These are phyloP conservation scores for Ophiostoma quercus DNA, from an alignment of 2,329 filamentous ascomycete genomes.

Conservation along the genomic window DNA sequence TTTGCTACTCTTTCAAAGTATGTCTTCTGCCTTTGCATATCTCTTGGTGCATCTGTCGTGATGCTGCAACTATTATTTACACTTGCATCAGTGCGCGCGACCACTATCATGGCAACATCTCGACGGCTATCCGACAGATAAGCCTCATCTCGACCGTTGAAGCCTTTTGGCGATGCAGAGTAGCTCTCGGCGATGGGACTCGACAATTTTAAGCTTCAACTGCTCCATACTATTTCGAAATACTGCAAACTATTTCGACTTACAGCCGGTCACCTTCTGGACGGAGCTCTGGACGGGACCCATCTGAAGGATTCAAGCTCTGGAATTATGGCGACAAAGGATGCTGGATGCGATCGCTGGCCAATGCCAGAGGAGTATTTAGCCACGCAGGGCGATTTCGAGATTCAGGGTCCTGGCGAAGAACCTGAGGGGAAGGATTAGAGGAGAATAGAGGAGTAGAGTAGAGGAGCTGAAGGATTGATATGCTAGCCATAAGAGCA, in stretches of 20 bases:
- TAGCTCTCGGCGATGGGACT: not conserved
- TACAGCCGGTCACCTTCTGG: too few species aligned
- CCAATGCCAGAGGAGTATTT: not conserved
- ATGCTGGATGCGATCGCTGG: not conserved
- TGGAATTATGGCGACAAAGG: not conserved
- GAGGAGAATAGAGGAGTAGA: not conserved
- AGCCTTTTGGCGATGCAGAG: not conserved
- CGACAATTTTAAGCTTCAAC: not conserved
- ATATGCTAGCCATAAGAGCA: not conserved
- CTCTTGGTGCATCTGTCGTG: too few species aligned
- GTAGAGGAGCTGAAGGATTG: not conserved
- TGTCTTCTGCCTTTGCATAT: too few species aligned
- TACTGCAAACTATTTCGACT: not conserved
- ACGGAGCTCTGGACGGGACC: not conserved
- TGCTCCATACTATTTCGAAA: not conserved
- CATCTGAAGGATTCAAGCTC: not conserved
- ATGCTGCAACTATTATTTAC: not conserved
- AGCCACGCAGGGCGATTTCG: not conserved
- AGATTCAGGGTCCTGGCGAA: not conserved
- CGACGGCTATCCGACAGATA: not conserved
- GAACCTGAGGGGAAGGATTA: not conserved
- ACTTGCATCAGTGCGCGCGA: not conserved
- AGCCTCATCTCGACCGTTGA: not conserved
- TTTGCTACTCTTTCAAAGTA: not conserved
- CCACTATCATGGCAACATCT: not conserved